Evolutionary conservation across 768 basidiomycete genomes (phyloP), one percentile per base, ranked within the genome.

Genomic region (Ramaria rubella): DNA sequence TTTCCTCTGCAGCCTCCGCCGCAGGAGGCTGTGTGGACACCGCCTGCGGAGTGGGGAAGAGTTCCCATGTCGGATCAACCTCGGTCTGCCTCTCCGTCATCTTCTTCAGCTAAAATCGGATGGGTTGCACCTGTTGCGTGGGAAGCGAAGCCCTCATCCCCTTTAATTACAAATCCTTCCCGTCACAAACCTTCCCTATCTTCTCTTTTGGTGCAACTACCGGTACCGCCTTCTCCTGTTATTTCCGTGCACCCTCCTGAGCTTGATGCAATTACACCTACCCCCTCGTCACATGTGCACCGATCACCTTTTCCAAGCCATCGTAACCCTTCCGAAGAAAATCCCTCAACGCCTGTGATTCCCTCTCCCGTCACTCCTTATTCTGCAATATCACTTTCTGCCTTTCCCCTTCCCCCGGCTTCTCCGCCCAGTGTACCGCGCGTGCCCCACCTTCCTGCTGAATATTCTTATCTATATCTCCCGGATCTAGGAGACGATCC

Each of bases 381-480:
- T 56, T 56, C 55, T 17, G 43, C 55, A 5, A 49, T 56, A 3
- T 56, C 55, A 21, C 55, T 56, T 24, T 56, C 55, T 15, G 55
- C 55, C 14, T 56, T 56, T 33, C 55, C 55, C 17, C 42, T 56
- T 11, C 55, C 55, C 2, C 55, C 55, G 15, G 8, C 55, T 11
- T 45, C 55, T 3, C 55, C 55, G 15, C 21, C 55, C 5, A 27
- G 26, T 30, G 26, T n/a, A 3, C 46, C 46, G 17, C 17, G 46
- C 24, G 26, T 48, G 6, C 4, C 46, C n/a, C 24, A 19, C 11
- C 27, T 48, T 15, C 23, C 24, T 26, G 17, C 6, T 9, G 24
- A 48, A 48, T 48, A 8, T 24, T 46, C 38, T 5, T 5, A 14
- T 42, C 7, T 42, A 17, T 42, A n/a, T 42, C 40, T 21, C 23